Base-by-base conservation (phyloP, 176 grass and related monocot species). In the Pharus latifolius region DNA sequence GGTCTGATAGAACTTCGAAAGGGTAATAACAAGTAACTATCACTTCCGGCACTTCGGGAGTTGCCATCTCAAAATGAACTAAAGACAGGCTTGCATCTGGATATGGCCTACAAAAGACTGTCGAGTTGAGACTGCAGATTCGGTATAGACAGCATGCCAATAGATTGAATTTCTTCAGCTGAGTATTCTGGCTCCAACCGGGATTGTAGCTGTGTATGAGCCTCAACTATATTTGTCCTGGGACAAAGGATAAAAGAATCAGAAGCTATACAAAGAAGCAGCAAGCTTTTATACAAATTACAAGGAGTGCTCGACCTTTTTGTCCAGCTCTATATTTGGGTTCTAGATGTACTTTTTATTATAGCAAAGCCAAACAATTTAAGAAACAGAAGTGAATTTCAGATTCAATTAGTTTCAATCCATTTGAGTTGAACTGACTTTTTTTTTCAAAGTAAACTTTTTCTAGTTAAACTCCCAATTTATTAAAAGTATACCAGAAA, bases 211-310 rank as follows among this genome's bases (percentile, higher is more conserved):
- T 99, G 90, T 77, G 88, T 49, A 57, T 99, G 96, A 38, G 96
- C 90, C 83, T 99, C 90, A 34, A 99, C 73, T 69, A 94, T 91
- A 78, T 95, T 95, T 58, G 96, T 91, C 80, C 90, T 91, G 54
- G 11, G 69, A 13, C 23, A 63, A 48, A 58, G 40, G 20, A 63
- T 22, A 74, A 43, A 35, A 7, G 12, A 29, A 10, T 40, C 30
- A 80, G 14, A 67, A 63, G 29, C 61, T 44, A 66, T 33, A 44
- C 26, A 9, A 7, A 26, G 10, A 28, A 61, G 20, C 15, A 33
- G 19, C 18, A 28, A 18, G 12, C n/a, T 51, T 73, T 19, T 60
- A 12, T 15, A 8, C 10, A 61, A 33, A 35, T 23, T 61, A 38
- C n/a, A 38, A n/a, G n/a, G n/a, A n/a, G n/a, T n/a, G n/a, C n/a